A percentile compares a stretch with the other conserved stretches of the same genome.
phyloP scores from a whole-genome alignment of 2,329 filamentous ascomycete species.

The Lachnellula hyalina region DNA sequence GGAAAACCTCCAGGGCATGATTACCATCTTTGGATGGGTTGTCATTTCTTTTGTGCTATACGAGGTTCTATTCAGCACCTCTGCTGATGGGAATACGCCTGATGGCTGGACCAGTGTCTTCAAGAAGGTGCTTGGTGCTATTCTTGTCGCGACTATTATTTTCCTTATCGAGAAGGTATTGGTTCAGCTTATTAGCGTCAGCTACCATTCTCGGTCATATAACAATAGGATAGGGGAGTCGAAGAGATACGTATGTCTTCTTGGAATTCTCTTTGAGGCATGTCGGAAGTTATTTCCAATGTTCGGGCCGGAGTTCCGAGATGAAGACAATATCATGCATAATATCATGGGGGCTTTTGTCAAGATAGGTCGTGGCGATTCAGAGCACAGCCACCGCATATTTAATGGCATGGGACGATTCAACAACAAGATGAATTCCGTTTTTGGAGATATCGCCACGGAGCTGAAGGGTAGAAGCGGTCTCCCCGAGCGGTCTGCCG shows the following conservation, averaged over 20 bases:
- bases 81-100: slow-evolving; percentile 5
- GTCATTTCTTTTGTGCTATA: slow-evolving; percentile 7
- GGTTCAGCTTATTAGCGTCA: slow-evolving; percentile 53
- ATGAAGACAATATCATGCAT: slow-evolving; percentile 85
- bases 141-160: slow-evolving; percentile 8
- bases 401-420: slow-evolving; percentile 2
- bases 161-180: slow-evolving; percentile 10
- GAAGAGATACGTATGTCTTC: slow-evolving; percentile 74
- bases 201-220: slow-evolving; percentile 78
- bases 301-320: slow-evolving; percentile 80
- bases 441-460: slow-evolving; percentile 7
- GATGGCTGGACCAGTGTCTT: slow-evolving; percentile 4
- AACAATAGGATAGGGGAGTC: slow-evolving; percentile 77
- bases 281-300: slow-evolving; percentile 82
- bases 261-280: slow-evolving; percentile 87
- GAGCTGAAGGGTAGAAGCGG: slow-evolving; percentile 7
- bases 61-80: slow-evolving; percentile 7
- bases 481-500: background rate
- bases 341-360: slow-evolving; percentile 19
- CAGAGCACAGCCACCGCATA: background rate
- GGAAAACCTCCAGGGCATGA: slow-evolving; percentile 3
- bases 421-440: slow-evolving; percentile 4
- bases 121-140: slow-evolving; percentile 5
- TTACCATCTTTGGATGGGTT: background rate
- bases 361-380: background rate